Conservation (phyloP, 2,329 filamentous ascomycete species). For the Cadophora luteo-olivacea region DNA sequence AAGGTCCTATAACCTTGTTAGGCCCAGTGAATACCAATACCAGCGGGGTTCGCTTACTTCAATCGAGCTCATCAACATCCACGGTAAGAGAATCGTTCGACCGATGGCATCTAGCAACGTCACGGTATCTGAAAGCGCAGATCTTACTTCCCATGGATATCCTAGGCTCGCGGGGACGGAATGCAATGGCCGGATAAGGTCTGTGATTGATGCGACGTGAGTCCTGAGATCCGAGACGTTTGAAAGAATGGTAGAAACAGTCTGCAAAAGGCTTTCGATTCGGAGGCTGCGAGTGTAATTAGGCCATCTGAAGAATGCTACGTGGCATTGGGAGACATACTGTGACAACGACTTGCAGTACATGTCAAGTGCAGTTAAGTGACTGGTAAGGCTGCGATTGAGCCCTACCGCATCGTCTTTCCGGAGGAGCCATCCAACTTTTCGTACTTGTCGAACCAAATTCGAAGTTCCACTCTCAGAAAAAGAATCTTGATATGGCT, state of each 20-base stretch:
- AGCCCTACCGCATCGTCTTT: neutral
- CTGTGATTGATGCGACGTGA: neutral
- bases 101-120: constrained; percentile 8
- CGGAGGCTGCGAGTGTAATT: neutral
- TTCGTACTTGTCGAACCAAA: neutral
- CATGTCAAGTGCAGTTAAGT: neutral
- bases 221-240: neutral
- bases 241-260: neutral
- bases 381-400: neutral
- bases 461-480: neutral
- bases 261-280: neutral
- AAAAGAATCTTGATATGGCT: neutral
- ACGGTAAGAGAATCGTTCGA: constrained; percentile 2
- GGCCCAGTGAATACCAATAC: neutral
- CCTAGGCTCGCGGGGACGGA: neutral
- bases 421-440: neutral
- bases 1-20: neutral
- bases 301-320: neutral
- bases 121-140: neutral
- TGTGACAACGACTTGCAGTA: neutral
- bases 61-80: neutral
- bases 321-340: neutral
- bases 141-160: neutral
- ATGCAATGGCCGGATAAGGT: too few relatives aligned
- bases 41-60: neutral